phyloP scores from a whole-genome alignment of 2,329 filamentous ascomycete genomes.

The Pseudogymnoascus sp. region DNA sequence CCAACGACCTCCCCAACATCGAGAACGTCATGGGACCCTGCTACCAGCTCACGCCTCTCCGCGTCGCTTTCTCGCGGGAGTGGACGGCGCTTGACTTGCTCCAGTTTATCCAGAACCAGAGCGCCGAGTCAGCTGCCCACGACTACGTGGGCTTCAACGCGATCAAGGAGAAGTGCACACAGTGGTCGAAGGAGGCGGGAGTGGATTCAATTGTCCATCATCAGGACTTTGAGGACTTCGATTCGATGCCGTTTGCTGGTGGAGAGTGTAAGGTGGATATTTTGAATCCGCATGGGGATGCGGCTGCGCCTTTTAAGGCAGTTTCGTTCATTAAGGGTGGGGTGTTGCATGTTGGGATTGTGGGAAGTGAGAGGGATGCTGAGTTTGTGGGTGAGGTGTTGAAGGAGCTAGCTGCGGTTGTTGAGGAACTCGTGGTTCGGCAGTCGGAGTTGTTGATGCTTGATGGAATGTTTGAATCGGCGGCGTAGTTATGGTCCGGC shows the following conservation, averaged over 20 bases:
- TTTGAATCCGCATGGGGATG: slow-evolving; percentile 34
- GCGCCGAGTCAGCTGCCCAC: slow-evolving; percentile 25
- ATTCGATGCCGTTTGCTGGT: slow-evolving; percentile 36
- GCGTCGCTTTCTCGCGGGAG: slow-evolving; percentile 31
- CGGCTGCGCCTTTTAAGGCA: slow-evolving; percentile 37
- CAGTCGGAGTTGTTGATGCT: slow-evolving; percentile 13
- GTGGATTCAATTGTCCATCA: slow-evolving; percentile 32
- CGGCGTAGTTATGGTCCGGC: neutral
- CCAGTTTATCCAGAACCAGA: slow-evolving; percentile 30
- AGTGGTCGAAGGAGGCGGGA: slow-evolving; percentile 27
- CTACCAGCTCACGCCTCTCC: slow-evolving; percentile 39
- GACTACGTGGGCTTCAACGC: slow-evolving; percentile 32
- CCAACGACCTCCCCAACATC: slow-evolving; percentile 31
- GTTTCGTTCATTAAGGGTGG: slow-evolving; percentile 38
- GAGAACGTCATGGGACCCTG: slow-evolving; percentile 39
- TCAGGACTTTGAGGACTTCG: slow-evolving; percentile 36
- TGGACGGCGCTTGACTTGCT: slow-evolving; percentile 33
- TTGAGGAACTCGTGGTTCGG: slow-evolving; percentile 18
- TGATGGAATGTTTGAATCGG: slow-evolving; percentile 12
- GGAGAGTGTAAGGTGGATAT: slow-evolving; percentile 27
- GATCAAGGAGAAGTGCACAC: slow-evolving; percentile 31
- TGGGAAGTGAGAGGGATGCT: slow-evolving; percentile 36
- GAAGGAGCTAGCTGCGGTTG: slow-evolving; percentile 24
- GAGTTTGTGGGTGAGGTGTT: slow-evolving; percentile 32
- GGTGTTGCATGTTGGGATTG: slow-evolving; percentile 38